Conservation (phyloP, 345 rosid species). For the Tarenaya hassleriana region DNA sequence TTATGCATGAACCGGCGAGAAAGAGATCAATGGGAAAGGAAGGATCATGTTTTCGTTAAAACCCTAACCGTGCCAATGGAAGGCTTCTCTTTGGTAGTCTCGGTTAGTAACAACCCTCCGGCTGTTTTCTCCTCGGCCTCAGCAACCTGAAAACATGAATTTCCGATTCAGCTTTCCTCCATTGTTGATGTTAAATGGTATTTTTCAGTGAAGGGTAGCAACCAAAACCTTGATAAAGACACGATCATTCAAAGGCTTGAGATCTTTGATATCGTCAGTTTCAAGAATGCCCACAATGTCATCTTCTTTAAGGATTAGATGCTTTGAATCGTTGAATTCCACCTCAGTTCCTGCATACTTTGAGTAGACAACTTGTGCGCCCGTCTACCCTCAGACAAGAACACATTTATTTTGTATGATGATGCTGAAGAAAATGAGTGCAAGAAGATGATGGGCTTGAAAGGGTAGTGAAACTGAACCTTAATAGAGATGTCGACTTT, state of each 20-base stretch:
- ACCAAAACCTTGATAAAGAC: slow-evolving; percentile 82
- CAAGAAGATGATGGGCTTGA: not conserved
- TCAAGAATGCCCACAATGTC: slow-evolving; percentile 92
- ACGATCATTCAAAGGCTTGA: slow-evolving; percentile 84
- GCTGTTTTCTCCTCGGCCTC: slow-evolving; percentile 94
- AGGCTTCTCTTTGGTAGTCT: slow-evolving; percentile 87
- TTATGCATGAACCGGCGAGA: not conserved
- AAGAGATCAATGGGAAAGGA: not conserved
- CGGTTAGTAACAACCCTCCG: slow-evolving; percentile 85
- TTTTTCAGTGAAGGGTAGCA: not conserved
- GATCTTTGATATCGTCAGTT: slow-evolving; percentile 86
- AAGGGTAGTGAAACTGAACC: slow-evolving; percentile 31
- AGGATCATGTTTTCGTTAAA: no score
- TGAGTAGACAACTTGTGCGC: slow-evolving; percentile 70
- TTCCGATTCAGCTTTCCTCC: not conserved
- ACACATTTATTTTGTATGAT: not conserved
- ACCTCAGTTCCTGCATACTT: slow-evolving; percentile 90
- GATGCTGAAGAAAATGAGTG: not conserved
- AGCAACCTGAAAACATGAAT: slow-evolving; percentile 49
- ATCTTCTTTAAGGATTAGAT: slow-evolving; percentile 86
- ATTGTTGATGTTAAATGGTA: not conserved
- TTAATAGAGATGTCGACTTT: slow-evolving; percentile 49
- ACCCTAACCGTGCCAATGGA: slow-evolving; percentile 69
- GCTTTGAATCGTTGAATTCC: slow-evolving; percentile 69
- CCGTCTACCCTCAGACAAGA: slow-evolving; percentile 47